Evolutionary conservation across 2,329 filamentous ascomycete genomes (phyloP).

Genomic region (Diaporthe vexans): DNA sequence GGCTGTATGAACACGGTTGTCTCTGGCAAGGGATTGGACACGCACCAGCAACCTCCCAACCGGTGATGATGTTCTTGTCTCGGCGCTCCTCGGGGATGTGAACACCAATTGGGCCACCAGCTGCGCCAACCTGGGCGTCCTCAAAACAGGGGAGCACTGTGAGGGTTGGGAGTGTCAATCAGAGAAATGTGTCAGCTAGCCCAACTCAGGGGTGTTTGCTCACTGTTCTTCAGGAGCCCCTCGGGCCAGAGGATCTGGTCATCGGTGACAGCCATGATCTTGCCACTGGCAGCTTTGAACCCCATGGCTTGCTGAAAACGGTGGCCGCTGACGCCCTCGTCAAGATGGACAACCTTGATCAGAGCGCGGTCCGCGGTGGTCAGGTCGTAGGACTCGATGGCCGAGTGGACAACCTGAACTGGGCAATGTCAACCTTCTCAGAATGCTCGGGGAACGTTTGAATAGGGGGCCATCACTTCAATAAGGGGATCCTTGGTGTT

Average conservation of each 20-base stretch:
- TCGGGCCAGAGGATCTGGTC: conserved; percentile 32
- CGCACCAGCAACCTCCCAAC: conserved; percentile 35
- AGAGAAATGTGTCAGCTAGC: too few species aligned
- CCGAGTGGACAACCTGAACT: background rate
- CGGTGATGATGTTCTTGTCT: background rate
- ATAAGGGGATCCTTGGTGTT: background rate
- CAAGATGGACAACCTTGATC: conserved; percentile 29
- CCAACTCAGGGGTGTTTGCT: background rate
- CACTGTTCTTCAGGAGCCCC: background rate
- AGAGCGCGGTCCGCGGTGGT: conserved; percentile 7
- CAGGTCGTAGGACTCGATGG: conserved; percentile 18
- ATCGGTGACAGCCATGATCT: conserved; percentile 35
- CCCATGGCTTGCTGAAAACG: conserved; percentile 31
- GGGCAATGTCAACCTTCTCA: background rate
- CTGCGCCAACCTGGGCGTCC: conserved; percentile 20
- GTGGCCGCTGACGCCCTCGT: conserved; percentile 14
- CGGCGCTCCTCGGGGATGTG: conserved; percentile 26
- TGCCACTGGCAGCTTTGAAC: conserved; percentile 20
- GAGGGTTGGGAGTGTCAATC: background rate
- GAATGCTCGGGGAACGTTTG: too few species aligned
- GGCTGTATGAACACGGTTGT: background rate
- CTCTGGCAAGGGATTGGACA: background rate
- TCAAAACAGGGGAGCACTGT: conserved; percentile 30
- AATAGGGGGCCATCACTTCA: background rate
- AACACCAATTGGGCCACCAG: conserved; percentile 23